Conservation (phyloP, 2,329 filamentous ascomycete genomes). For the Chaetomiaceae sp. region DNA sequence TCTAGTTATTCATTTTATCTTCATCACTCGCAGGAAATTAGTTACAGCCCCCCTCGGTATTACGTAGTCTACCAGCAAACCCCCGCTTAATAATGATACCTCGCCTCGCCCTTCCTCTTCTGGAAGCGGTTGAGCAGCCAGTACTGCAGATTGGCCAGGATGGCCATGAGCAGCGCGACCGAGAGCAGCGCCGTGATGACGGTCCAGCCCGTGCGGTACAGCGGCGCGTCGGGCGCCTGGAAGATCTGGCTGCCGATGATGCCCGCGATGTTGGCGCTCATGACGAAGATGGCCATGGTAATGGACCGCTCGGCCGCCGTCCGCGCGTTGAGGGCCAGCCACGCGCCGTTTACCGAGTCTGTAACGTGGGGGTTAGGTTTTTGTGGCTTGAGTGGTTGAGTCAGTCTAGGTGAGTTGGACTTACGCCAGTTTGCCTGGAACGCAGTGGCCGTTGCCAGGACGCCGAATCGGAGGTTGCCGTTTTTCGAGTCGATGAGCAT, state of each 20-base stretch:
- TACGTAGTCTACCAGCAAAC: too few relatives aligned
- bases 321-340: slow-evolving; percentile 22
- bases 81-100: slow-evolving; percentile 11
- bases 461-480: slow-evolving; percentile 27
- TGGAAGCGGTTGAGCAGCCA: slow-evolving; percentile 19
- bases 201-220: slow-evolving; percentile 23
- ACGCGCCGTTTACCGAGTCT: slow-evolving; percentile 24
- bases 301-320: slow-evolving; percentile 24
- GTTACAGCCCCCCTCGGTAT: too few relatives aligned
- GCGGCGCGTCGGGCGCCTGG: slow-evolving; percentile 20
- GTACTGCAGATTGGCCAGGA: slow-evolving; percentile 23
- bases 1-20: too few relatives aligned
- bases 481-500: slow-evolving; percentile 27
- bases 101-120: slow-evolving; percentile 11
- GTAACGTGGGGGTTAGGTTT: too few relatives aligned
- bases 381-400: too few relatives aligned
- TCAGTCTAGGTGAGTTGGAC: slow-evolving; percentile 6
- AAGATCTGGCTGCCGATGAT: slow-evolving; percentile 26
- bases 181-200: slow-evolving; percentile 18
- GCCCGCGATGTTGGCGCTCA: slow-evolving; percentile 25
- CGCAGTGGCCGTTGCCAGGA: slow-evolving; percentile 27
- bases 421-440: slow-evolving; percentile 31
- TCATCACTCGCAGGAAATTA: too few relatives aligned
- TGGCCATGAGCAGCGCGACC: slow-evolving; percentile 13
- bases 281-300: slow-evolving; percentile 25